phyloP scores from a whole-genome alignment of 2,329 filamentous ascomycete species.

The Chrysoporthe austroafricana region DNA sequence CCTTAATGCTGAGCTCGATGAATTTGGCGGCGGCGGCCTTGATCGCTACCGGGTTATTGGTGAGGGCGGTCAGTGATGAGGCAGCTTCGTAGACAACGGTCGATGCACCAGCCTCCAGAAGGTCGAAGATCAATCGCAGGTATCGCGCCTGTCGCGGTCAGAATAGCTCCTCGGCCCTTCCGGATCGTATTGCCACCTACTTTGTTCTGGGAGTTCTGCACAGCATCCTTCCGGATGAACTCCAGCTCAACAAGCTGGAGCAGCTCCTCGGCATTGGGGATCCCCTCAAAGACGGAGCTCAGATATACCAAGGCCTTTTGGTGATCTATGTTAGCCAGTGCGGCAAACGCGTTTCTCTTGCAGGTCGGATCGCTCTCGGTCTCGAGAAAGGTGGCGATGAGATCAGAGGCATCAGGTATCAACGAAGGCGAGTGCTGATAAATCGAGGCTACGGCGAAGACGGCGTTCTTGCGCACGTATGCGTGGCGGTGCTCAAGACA shows the following conservation, averaged over 20 bases:
- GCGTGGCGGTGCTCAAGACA: constrained; percentile 96
- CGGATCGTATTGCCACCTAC: constrained; percentile 46
- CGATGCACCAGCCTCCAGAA: constrained; percentile 88
- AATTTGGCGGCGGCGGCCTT: constrained; percentile 96
- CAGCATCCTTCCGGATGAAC: constrained; percentile 97
- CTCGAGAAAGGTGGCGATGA: constrained; percentile 87
- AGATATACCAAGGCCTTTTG: constrained; percentile 89
- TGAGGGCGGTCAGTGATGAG: constrained; percentile 89
- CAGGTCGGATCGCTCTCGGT: constrained; percentile 92
- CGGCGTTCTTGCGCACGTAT: constrained; percentile 97
- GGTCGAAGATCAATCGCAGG: constrained; percentile 91
- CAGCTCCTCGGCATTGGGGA: constrained; percentile 92
- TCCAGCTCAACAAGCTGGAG: constrained; percentile 92
- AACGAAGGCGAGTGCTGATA: constrained; percentile 87
- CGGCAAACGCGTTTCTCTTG: constrained; percentile 97
- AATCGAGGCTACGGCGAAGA: constrained; percentile 92
- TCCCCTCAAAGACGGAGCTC: constrained; percentile 86
- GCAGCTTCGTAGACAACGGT: constrained; percentile 98
- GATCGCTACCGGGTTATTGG: constrained; percentile 94
- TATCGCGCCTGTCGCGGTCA: constrained; percentile 72
- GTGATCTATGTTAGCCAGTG: constrained; percentile 87
- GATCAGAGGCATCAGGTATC: constrained; percentile 93
- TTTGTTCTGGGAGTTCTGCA: constrained; percentile 94
- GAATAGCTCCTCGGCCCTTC: constrained; percentile 25
- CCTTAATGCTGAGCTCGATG: constrained; percentile 95